Conservation (phyloP, 2,329 filamentous ascomycete species). For the Penicillium sp. region DNA sequence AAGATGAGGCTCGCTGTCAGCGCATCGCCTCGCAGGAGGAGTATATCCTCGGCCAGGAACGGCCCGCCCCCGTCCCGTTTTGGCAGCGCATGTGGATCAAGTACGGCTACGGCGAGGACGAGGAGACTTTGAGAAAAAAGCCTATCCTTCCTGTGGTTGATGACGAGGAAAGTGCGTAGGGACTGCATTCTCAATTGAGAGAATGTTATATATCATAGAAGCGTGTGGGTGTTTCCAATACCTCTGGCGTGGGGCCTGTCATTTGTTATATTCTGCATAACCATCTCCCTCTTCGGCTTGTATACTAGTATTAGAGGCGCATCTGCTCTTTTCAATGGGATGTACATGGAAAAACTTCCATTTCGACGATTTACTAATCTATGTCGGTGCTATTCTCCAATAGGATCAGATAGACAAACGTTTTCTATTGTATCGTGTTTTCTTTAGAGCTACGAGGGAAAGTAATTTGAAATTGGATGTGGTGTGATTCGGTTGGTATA, state of each 20-base stretch:
- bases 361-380: background rate
- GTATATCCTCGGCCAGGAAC: conserved; percentile 68
- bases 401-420: background rate
- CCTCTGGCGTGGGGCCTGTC: conserved; percentile 17
- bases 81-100: conserved; percentile 47
- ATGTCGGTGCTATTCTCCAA: background rate
- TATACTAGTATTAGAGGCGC: conserved; percentile 34
- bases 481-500: background rate
- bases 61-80: conserved; percentile 39
- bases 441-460: background rate
- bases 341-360: conserved; percentile 18
- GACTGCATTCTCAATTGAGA: conserved; percentile 4
- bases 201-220: conserved; percentile 27
- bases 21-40: conserved; percentile 67
- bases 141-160: conserved; percentile 48
- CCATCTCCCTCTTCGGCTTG: conserved; percentile 27
- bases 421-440: background rate
- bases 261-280: conserved; percentile 27
- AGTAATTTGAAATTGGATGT: background rate
- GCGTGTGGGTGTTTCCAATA: conserved; percentile 24
- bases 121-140: conserved; percentile 43
- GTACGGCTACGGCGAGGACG: conserved; percentile 48
- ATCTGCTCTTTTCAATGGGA: conserved; percentile 12
- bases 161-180: conserved; percentile 34
- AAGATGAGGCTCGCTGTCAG: conserved; percentile 70